Base-by-base conservation (phyloP, 1,284 basidiomycete genomes). In the Microbotryum silenes-acaulis region DNA sequence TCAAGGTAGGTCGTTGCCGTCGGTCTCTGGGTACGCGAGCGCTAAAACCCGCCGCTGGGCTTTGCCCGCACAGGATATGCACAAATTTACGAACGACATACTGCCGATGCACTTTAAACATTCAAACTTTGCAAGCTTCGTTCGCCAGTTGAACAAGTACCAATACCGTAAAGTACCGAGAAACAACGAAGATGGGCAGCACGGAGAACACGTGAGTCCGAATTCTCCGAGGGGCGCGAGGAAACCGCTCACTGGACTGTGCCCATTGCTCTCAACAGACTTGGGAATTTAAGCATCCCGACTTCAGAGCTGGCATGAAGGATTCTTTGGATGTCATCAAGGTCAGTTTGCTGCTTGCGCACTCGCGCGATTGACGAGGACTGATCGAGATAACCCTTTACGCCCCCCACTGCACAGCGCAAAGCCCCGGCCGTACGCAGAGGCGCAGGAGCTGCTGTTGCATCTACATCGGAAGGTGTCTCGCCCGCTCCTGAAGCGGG, bases 281-380 rank as follows among this genome's bases (percentile, higher is more conserved):
- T 64, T 98, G 94, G 93, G 94, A 92, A 33, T 98, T 98, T 75
- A 85, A 88, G 57, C 93, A 97, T 75, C 91, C 92, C 6, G 87
- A 91, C 73, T 97, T 98, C 75, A 87, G 88, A 70, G 85, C 89
- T 9, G 88, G 92, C 75, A 80, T 88, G 42, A 85, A 85, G 52
- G 85, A 89, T 58, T 85, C 85, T 18, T 83, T 97, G 55, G 91
- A 97, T 74, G 89, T 91, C 72, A 96, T 97, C 66, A 75, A 75
- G 66, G 70, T 70, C 44, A 18, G 63, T 27, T 27, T 6, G 27
- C 27, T 27, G 27, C 27, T 27, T 27, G 25, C 27, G 27, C 27
- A 6, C 27, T 27, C 27, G 27, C 27, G 27, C 27, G 27, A 27
- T 48, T 4, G 7, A 8, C 42, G 6, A 18, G 18, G n/a, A n/a